Evolutionary conservation across 768 basidiomycete species (phyloP).

Genomic region (Kwoniella europaea): DNA sequence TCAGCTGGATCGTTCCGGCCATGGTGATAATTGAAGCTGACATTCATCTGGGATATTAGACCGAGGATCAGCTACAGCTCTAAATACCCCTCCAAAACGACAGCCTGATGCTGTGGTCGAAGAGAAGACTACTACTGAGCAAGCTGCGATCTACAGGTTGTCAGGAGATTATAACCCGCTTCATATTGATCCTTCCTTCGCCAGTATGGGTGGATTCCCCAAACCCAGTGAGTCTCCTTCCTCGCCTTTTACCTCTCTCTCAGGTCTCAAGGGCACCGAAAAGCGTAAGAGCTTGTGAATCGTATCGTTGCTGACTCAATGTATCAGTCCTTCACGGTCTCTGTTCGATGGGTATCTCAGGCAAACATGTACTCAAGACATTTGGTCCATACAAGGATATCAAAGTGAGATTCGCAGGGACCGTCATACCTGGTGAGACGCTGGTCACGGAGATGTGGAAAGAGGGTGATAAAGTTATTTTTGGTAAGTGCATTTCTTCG

Average conservation of each 20-base stretch:
- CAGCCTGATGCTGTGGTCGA: conserved; percentile 82
- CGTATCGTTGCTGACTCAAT: no score
- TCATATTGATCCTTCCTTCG: conserved; percentile 91
- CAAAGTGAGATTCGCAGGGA: conserved; percentile 93
- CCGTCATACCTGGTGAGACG: conserved; percentile 94
- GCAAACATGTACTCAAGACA: conserved; percentile 85
- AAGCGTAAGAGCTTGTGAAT: no score
- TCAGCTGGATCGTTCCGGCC: not conserved
- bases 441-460: conserved; percentile 98
- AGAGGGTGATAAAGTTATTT: conserved; percentile 85
- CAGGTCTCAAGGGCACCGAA: conserved; percentile 56
- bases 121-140: conserved; percentile 78
- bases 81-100: conserved; percentile 79
- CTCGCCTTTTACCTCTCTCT: not conserved
- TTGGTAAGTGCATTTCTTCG: conserved; percentile 67
- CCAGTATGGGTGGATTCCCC: conserved; percentile 91
- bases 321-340: conserved; percentile 65
- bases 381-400: conserved; percentile 88
- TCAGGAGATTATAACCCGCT: conserved; percentile 92
- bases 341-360: conserved; percentile 89
- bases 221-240: conserved; percentile 66
- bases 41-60: conserved; percentile 62
- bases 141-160: conserved; percentile 90
- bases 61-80: conserved; percentile 83
- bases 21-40: no score